Base-by-base conservation (phyloP, 768 basidiomycete genomes). In the Podaxis sp. region DNA sequence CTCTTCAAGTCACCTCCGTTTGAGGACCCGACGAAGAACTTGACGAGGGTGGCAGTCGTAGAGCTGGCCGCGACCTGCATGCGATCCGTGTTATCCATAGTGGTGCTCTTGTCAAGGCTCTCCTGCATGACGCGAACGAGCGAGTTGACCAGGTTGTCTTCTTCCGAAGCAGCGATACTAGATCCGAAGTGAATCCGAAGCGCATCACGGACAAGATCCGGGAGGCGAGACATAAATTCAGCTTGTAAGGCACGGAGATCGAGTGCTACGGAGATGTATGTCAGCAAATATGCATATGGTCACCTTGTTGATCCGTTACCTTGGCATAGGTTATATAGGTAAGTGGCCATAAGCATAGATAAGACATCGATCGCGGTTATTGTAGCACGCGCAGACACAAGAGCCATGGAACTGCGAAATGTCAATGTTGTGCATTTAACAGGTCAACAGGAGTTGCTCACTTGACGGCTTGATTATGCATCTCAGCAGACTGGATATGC, bases 391-490 rank as follows among this genome's bases (percentile, higher is more conserved):
- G 86, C 89, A 44, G 89, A 89, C 61, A 92, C 87, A 65, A 92
- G 77, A 8, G 91, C 90, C 70, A 84, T 69, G 30, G 83, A 84
- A 64, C 83, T 83, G 55, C 17, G 49, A 38, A 33, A 58, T 5
- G 61, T 11, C 38, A 59, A 26, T 62, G 6, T 66, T 53, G 52
- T 36, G 38, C 28, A 66, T 53, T 24, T 22, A 17, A 15, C 38
- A 11, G 26, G 13, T 33, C 17, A 36, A 19, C 6, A 38, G 33
- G 46, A 53, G 57, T 51, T 17, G 75, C 87, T 69, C 67, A 88
- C 89, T 93, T 93, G 70, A 93, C 84, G 9, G 90, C 86, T 71
- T 93, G 91, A 68, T 93, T 93, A 67, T 92, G 89, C 82, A 92
- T 89, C 74, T 93, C 92, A 3, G 92, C 91, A 2, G 87, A 89